These are phyloP conservation scores for Ascocoryne sarcoides DNA, from an alignment of 2,329 filamentous ascomycete genomes.

Conservation along the genomic window DNA sequence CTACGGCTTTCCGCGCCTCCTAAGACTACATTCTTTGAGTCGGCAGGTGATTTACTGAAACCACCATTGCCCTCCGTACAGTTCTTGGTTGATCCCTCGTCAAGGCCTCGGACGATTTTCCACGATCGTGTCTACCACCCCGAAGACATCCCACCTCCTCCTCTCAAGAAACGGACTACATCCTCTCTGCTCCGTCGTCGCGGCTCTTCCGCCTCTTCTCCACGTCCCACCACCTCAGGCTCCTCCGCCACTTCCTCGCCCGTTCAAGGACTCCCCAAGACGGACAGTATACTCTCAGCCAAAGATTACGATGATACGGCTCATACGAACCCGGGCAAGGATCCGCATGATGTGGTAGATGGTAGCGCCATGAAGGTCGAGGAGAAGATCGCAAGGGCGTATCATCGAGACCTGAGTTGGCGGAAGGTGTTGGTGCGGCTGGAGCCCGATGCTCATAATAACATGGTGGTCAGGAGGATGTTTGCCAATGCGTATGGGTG, in stretches of 20 bases:
- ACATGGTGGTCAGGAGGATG: constrained; percentile 92
- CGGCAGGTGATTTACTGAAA: constrained; percentile 84
- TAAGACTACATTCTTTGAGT: constrained; percentile 88
- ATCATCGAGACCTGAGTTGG: constrained; percentile 88
- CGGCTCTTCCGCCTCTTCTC: constrained; percentile 8
- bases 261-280: constrained; percentile 30
- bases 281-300: constrained; percentile 35
- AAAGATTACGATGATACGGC: constrained; percentile 45
- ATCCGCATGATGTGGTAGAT: constrained; percentile 42
- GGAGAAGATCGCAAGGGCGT: constrained; percentile 94
- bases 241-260: background rate
- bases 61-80: constrained; percentile 75
- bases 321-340: constrained; percentile 39
- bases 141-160: constrained; percentile 79
- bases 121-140: constrained; percentile 95
- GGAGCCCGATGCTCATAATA: constrained; percentile 96
- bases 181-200: constrained; percentile 14
- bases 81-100: constrained; percentile 76
- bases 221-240: constrained; percentile 7
- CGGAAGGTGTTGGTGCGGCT: constrained; percentile 92
- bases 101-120: constrained; percentile 82
- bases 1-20: constrained; percentile 62
- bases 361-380: constrained; percentile 76
- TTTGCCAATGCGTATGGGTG: constrained; percentile 97
- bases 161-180: constrained; percentile 46